Percentiles rank a stretch among this genome's conserved stretches.
Conservation (phyloP, 164 flowering plant genomes). For the Aristolochia californica region DNA sequence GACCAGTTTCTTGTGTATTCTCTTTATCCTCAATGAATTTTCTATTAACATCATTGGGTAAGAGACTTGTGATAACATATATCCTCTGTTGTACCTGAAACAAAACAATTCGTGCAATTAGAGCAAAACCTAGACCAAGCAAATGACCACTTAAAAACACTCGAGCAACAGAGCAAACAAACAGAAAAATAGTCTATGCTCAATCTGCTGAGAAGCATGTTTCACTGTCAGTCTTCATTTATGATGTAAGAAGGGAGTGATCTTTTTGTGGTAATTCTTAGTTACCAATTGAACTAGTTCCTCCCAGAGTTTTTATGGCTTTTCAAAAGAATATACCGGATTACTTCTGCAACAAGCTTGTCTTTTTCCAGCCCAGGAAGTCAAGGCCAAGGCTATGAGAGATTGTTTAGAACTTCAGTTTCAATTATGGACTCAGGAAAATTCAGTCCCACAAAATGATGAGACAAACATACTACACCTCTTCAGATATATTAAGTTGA, state of each 20-base stretch:
- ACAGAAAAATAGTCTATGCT: conserved; percentile 6
- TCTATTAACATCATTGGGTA: conserved; percentile 52
- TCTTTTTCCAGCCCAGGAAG: conserved; percentile 77
- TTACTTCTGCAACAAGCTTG: conserved; percentile 79
- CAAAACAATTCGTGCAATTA: conserved; percentile 3
- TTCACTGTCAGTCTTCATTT: conserved; percentile 59
- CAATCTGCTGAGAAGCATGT: conserved; percentile 58
- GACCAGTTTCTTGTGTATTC: conserved; percentile 50
- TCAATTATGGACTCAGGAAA: no score
- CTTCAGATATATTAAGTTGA: no score
- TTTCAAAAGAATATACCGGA: conserved; percentile 80
- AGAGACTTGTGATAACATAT: conserved; percentile 57
- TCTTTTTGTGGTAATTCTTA: conserved; percentile 64
- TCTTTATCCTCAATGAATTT: conserved; percentile 61
- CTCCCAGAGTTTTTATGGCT: conserved; percentile 64
- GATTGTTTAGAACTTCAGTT: no score
- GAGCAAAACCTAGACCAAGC: background rate
- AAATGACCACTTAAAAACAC: background rate
- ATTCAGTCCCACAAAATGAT: no score
- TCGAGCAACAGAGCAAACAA: background rate
- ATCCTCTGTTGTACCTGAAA: conserved; percentile 53
- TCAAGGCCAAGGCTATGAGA: background rate
- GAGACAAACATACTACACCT: no score
- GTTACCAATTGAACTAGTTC: conserved; percentile 78
- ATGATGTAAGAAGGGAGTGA: conserved; percentile 63